Base-by-base conservation (phyloP, 768 basidiomycete species). In the Cyclocybe aegerita region DNA sequence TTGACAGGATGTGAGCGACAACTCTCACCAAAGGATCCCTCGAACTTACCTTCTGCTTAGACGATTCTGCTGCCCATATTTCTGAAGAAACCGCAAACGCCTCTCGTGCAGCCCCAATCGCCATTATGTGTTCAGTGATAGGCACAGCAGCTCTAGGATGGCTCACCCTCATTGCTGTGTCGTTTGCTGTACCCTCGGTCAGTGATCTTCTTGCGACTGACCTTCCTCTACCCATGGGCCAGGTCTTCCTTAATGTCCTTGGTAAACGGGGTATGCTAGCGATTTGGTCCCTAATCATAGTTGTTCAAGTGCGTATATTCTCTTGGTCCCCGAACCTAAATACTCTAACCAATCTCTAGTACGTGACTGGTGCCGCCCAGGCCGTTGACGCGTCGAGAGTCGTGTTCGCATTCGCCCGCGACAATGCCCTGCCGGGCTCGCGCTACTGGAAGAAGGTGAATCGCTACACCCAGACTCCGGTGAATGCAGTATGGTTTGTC, bases 401-500 rank as follows among this genome's bases (percentile, higher is more conserved):
- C 8, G 77, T 88, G 42, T 88, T 87, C 54, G 86, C 86, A 6
- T 88, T 88, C 61, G 85, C 86, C 12, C 70, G 86, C 34, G 87
- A 89, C 57, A 81, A 86, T 49, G 86, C 86, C 5, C 74, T 89
- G 9, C 87, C 86, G 6, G 86, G 86, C 4, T 88, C 87, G 33
- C 75, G 74, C 17, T 83, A 75, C 73, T 86, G 84, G 86, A 86
- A 86, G 58, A 70, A 64, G 47, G 76, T 89, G 47, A 84, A 84
- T 53, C 61, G 49, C 4, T 60, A 62, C 54, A 86, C 86, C 1
- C 80, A 80, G 58, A 88, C 87, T 5, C 86, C 86, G 0, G 85
- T 88, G 9, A 82, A 88, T 52, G 86, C 86, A 2, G 87, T 86
- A 4, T 89, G 86, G 87, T 72, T 88, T 39, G 86, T 88, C 17